These are phyloP conservation scores for Aegilops tauschii DNA, from an alignment of 176 grass and related monocot species.

Conservation along the genomic window DNA sequence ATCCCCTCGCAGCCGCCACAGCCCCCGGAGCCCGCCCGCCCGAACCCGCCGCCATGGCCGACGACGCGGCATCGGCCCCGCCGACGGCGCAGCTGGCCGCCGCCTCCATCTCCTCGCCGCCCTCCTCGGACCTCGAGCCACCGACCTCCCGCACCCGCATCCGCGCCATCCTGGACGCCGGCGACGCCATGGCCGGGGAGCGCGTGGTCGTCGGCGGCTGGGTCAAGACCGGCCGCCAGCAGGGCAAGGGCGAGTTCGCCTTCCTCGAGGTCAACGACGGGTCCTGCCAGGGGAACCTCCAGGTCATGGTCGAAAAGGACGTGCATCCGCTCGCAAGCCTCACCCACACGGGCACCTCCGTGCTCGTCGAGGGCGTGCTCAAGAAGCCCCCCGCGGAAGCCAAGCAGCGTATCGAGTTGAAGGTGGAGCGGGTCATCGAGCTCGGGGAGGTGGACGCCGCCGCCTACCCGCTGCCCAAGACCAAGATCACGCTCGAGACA, in stretches of 20 bases:
- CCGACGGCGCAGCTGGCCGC: constrained; percentile 29
- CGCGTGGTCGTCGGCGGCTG: constrained; percentile 70
- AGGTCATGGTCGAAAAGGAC: constrained; percentile 64
- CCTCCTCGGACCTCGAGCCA: constrained; percentile 23
- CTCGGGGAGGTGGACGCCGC: constrained; percentile 69
- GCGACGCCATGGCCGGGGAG: constrained; percentile 31
- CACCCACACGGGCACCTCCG: constrained; percentile 73
- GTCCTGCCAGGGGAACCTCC: constrained; percentile 72
- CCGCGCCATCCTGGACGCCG: constrained; percentile 32
- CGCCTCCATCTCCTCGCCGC: not conserved
- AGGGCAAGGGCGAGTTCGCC: constrained; percentile 66
- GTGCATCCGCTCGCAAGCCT: constrained; percentile 57
- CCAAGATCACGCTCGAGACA: constrained; percentile 72
- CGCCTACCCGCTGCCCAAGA: constrained; percentile 83
- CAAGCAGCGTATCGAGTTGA: constrained; percentile 80
- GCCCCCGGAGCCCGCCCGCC: not conserved
- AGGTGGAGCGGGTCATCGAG: constrained; percentile 67
- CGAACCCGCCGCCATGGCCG: constrained; percentile 10
- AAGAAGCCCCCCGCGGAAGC: constrained; percentile 69
- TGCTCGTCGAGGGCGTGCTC: constrained; percentile 77
- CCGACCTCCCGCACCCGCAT: constrained; percentile 34
- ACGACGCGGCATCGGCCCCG: constrained; percentile 15
- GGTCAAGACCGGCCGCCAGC: constrained; percentile 77
- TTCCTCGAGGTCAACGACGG: constrained; percentile 95
- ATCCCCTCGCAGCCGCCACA: not conserved